Evolutionary conservation across 1,139 yeast species (phyloP), one percentile per base, ranked within the genome.

Genomic region (Geotrichum klebahnii): DNA sequence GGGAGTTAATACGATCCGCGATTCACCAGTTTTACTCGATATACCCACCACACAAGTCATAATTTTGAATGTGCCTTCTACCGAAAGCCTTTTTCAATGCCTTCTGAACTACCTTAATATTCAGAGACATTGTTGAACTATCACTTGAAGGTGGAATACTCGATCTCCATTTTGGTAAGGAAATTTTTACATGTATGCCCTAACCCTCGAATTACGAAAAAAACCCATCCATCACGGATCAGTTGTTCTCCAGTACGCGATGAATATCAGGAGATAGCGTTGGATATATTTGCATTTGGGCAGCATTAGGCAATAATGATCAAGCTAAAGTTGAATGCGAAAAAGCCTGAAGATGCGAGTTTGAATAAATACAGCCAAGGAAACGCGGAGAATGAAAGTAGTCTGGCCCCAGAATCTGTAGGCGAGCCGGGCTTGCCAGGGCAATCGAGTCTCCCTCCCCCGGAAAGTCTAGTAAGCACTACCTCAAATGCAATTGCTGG

Each of bases 281-380:
- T n/a, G n/a, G n/a, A n/a, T n/a, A n/a, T n/a, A n/a, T n/a, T n/a
- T n/a, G n/a, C n/a, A n/a, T n/a, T n/a, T n/a, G n/a, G n/a, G n/a
- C n/a, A n/a, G n/a, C n/a, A n/a, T n/a, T n/a, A n/a, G n/a, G n/a
- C n/a, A n/a, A n/a, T n/a, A 26, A 63, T 62, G 63, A 58, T 65
- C 53, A 66, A 66, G 57, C 61, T 68, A 44, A 67, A 65, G 51
- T 55, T 68, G 34, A 62, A 59, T 45, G 53, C 62, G 1, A 58
- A 54, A 34, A 54, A 55, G 38, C 50, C 46, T 46, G 33, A 42
- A 16, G 51, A 47, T 17, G 42, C 39, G 22, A 33, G 33, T 20
- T 32, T 12, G 33, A n/a, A n/a, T n/a, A n/a, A n/a, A n/a, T n/a
- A n/a, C n/a, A n/a, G n/a, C n/a, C n/a, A n/a, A n/a, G n/a, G n/a